phyloP scores from a whole-genome alignment of 2,329 filamentous ascomycete genomes.

The Botrytis fragariae region DNA sequence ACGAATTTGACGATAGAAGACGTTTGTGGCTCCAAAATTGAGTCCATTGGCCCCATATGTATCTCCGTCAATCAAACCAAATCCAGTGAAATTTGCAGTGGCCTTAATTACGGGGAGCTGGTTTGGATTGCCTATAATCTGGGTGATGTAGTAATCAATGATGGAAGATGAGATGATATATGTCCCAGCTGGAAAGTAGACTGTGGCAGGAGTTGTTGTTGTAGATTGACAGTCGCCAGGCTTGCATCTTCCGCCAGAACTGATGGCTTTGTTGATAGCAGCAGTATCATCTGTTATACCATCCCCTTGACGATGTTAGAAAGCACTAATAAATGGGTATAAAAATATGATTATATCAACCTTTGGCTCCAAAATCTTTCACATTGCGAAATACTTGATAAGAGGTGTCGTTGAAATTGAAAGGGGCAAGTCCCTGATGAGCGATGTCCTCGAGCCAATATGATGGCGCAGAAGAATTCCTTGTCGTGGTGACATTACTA shows the following conservation, averaged over 20 bases:
- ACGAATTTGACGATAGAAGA: conserved; percentile 63
- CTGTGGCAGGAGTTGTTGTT: conserved; percentile 47
- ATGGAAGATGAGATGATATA: conserved; percentile 33
- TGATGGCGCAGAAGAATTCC: neutral
- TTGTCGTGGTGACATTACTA: neutral
- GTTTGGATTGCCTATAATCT: conserved; percentile 35
- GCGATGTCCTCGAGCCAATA: conserved; percentile 29
- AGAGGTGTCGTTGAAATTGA: conserved; percentile 17
- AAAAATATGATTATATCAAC: conserved; percentile 11
- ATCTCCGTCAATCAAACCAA: conserved; percentile 78
- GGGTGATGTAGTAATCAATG: conserved; percentile 31
- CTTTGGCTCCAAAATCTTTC: conserved; percentile 31
- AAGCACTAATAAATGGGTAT: conserved; percentile 82
- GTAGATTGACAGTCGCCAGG: conserved; percentile 48
- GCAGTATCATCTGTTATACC: conserved; percentile 73
- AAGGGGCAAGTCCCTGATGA: conserved; percentile 28
- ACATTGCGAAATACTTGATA: conserved; percentile 30
- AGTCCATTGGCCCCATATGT: conserved; percentile 70
- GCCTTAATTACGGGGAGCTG: conserved; percentile 71
- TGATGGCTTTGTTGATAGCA: conserved; percentile 67
- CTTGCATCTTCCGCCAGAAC: conserved; percentile 36
- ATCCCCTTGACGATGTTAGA: conserved; percentile 67
- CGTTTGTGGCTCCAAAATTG: conserved; percentile 71
- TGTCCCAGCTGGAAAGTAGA: conserved; percentile 35
- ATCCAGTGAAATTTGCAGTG: conserved; percentile 65